Evolutionary conservation across 1,284 basidiomycete species (phyloP), one percentile per base, ranked within the genome.

Genomic region (Ustilago shanxiensis): DNA sequence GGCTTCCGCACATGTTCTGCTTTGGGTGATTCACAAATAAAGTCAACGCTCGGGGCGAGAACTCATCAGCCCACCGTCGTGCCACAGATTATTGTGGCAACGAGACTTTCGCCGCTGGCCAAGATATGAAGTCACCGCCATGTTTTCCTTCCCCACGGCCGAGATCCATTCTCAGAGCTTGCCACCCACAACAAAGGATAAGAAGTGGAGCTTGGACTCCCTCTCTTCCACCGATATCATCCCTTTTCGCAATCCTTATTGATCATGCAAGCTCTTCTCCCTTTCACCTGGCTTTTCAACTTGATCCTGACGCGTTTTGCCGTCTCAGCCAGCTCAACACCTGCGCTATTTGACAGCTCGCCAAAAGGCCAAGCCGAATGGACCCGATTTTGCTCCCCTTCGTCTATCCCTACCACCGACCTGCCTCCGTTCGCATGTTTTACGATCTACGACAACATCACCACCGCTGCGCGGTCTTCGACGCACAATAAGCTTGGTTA

Each of bases 381-480:
- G 62, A 22, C 3, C 24, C 68, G 58, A 0, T 57, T 49, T 49
- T 71, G 68, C 49, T 54, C 62, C 3, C 7, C 11, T 18, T 28
- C 68, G 20, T 28, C 29, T 6, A 26, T 47, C 20, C 13, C 8
- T 7, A 7, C 57, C 51, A 29, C 11, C 22, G 59, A 55, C 2
- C 14, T 50, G 49, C 26, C 52, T 41, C 62, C 68, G 1, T 33
- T 53, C 24, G 68, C 62, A n/a, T 71, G 68, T 39, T 71, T 71
- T 50, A 53, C 59, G 22, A 61, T 71, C 2, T 54, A 59, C 33
- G 62, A 71, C 62, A 44, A 71, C 33, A 50, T 66, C 5, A 26
- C 39, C 3, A 37, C 59, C 16, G 57, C 68, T 14, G 62, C 54
- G 5, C 59, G 66, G 33, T 53, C 53, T n/a, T 37, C 58, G 13